Conservation (phyloP, 768 basidiomycete genomes). For the Phlebiopsis gigantea region DNA sequence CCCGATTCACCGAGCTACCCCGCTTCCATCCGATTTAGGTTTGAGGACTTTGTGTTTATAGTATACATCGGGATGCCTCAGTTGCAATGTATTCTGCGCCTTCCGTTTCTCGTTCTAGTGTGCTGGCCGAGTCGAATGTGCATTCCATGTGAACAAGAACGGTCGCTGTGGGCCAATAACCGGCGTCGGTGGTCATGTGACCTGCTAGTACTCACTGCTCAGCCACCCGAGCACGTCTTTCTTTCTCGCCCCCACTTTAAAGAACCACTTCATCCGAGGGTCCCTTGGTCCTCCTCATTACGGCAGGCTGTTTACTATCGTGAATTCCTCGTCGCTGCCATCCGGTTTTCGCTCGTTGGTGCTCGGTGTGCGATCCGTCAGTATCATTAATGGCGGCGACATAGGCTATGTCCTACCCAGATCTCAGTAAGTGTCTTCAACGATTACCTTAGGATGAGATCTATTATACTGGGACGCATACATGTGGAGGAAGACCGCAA, state of each 20-base stretch:
- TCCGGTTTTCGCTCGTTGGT: too few species aligned
- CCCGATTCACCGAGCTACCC: background rate
- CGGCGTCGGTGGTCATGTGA: slow-evolving; percentile 3
- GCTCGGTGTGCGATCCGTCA: too few species aligned
- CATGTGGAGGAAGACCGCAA: too few species aligned
- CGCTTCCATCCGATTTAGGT: background rate
- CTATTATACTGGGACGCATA: too few species aligned
- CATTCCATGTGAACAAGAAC: background rate
- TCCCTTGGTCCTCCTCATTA: background rate
- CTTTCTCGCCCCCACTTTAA: background rate
- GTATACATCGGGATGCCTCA: background rate
- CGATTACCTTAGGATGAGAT: too few species aligned
- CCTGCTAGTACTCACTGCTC: background rate
- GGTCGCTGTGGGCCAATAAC: background rate
- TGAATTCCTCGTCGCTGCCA: too few species aligned
- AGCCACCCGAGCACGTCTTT: background rate
- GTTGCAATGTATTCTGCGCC: background rate
- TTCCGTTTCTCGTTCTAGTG: background rate
- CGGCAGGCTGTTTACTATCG: too few species aligned
- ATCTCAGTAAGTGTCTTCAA: too few species aligned
- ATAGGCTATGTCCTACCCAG: too few species aligned
- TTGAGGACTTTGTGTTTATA: background rate
- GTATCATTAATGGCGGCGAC: too few species aligned
- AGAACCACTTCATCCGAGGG: background rate
- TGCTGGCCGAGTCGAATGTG: background rate